These are phyloP conservation scores for Trapa incisa DNA, from an alignment of 345 rosid genomes.

Conservation along the genomic window DNA sequence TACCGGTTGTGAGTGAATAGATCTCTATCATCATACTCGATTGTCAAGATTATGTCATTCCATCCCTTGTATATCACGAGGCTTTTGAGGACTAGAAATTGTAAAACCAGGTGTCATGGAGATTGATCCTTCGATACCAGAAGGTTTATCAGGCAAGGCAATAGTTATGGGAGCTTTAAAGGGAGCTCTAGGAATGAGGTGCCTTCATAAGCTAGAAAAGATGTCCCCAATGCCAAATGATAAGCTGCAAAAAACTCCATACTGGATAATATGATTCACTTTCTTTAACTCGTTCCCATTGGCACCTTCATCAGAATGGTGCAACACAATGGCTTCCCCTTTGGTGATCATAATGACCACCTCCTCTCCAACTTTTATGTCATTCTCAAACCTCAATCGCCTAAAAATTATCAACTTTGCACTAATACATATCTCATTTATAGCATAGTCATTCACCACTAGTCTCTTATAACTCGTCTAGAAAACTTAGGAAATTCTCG, in stretches of 20 bases:
- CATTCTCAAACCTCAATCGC: no score
- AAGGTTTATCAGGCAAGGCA: conserved; percentile 75
- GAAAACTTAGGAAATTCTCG: no score
- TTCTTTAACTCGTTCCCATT: conserved; percentile 80
- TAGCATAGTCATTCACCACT: no score
- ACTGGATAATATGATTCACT: conserved; percentile 93
- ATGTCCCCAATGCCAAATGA: conserved; percentile 94
- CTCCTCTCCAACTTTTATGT: no score
- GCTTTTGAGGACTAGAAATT: conserved; percentile 26
- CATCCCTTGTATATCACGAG: conserved; percentile 23
- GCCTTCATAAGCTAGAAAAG: conserved; percentile 94
- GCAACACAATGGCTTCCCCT: no score
- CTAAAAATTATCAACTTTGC: no score
- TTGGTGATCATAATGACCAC: no score
- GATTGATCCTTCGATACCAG: conserved; percentile 65
- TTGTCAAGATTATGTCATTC: conserved; percentile 34
- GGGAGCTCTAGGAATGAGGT: conserved; percentile 90
- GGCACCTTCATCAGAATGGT: conserved; percentile 69
- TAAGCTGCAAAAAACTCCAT: conserved; percentile 97
- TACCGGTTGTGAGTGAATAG: no score
- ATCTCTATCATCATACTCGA: no score
- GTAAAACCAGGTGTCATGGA: conserved; percentile 80
- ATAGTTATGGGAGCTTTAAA: conserved; percentile 72
- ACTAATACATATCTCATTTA: no score
- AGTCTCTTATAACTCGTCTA: no score